Percentiles rank a stretch among this genome's conserved stretches.
Evolutionary conservation across 441 rosid genomes (phyloP).

Genomic region (Populus hybrid): DNA sequence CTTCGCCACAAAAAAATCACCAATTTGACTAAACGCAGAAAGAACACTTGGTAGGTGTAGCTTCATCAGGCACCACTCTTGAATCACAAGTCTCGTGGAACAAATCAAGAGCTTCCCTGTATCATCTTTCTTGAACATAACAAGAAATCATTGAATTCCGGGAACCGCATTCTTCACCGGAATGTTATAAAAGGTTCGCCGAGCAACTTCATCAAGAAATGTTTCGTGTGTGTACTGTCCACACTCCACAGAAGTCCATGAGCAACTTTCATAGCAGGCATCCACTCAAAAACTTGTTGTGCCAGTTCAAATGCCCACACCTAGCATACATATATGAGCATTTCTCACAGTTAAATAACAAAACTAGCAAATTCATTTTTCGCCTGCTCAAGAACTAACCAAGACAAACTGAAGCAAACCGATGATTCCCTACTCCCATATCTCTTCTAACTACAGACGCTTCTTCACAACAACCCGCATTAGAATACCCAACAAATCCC

Average conservation of each 20-base stretch:
- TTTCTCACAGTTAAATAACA: no score
- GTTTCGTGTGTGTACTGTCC: constrained; percentile 49
- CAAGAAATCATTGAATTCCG: constrained; percentile 24
- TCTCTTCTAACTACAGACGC: no score
- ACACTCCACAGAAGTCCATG: constrained; percentile 73
- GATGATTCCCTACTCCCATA: no score
- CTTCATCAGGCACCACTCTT: constrained; percentile 15
- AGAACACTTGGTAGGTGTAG: constrained; percentile 20
- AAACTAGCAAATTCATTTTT: no score
- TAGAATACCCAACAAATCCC: no score
- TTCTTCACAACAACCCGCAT: no score
- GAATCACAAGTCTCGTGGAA: constrained; percentile 15
- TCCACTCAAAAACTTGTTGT: no score
- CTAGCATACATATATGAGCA: no score
- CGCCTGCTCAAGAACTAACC: no score
- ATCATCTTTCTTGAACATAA: constrained; percentile 11
- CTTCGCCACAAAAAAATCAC: constrained; percentile 15
- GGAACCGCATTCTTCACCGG: constrained; percentile 24
- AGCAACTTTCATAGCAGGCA: constrained; percentile 54
- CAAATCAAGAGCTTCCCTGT: constrained; percentile 6
- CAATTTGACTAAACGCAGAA: constrained; percentile 20
- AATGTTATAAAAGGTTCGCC: constrained; percentile 29
- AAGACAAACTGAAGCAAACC: no score
- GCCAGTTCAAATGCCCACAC: no score
- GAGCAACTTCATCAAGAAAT: constrained; percentile 38